phyloP scores from a whole-genome alignment of 2,329 filamentous ascomycete genomes.

The Penicillium crustosum region DNA sequence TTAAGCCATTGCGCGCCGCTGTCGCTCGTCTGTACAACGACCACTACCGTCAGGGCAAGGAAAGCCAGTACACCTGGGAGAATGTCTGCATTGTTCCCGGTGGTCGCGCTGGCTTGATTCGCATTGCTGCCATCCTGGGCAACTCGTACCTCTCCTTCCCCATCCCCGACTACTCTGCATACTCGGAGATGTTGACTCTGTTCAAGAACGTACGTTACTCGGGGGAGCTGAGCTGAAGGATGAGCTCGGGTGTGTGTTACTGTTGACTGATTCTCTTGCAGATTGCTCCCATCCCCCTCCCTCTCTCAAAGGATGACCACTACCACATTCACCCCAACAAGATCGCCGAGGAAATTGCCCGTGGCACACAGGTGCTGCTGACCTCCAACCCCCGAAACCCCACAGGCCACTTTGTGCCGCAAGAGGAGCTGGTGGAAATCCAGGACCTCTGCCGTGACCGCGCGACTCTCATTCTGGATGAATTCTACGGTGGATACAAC shows the following conservation, averaged over 20 bases:
- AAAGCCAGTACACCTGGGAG: constrained; percentile 92
- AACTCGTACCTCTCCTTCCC: constrained; percentile 94
- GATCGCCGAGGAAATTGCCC: constrained; percentile 85
- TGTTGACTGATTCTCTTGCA: constrained; percentile 33
- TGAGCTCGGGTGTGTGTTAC: not conserved
- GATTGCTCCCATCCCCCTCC: constrained; percentile 85
- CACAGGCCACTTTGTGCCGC: constrained; percentile 81
- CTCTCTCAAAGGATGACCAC: constrained; percentile 77
- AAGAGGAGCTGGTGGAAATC: constrained; percentile 82
- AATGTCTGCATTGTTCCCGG: constrained; percentile 96
- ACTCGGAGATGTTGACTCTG: constrained; percentile 94
- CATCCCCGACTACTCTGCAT: constrained; percentile 92
- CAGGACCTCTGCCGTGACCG: constrained; percentile 90
- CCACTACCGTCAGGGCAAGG: constrained; percentile 83
- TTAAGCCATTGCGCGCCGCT: constrained; percentile 83
- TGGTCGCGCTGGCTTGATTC: constrained; percentile 86
- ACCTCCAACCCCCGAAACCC: constrained; percentile 96
- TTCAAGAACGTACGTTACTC: constrained; percentile 68
- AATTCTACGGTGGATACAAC: constrained; percentile 97
- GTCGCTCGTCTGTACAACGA: constrained; percentile 92
- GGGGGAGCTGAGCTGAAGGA: constrained; percentile 11
- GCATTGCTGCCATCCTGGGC: constrained; percentile 89
- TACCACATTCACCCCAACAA: constrained; percentile 94
- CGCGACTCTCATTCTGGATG: constrained; percentile 89
- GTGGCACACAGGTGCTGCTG: constrained; percentile 82